Percentiles rank a stretch among this genome's conserved stretches.
phyloP scores from a whole-genome alignment of 139 green algal genomes.

The Picochlorum sp. region DNA sequence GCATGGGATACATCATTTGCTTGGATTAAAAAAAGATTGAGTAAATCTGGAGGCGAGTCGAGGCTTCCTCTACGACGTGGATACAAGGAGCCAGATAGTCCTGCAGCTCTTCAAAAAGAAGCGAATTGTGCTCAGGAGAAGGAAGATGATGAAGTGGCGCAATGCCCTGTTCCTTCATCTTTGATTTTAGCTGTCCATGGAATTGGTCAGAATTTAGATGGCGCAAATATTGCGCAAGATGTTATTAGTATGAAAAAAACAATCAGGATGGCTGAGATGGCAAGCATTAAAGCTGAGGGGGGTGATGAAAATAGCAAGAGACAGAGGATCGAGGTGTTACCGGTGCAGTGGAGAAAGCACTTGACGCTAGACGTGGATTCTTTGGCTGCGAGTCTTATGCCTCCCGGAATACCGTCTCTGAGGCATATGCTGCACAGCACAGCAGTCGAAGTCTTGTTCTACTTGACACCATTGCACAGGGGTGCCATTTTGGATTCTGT shows the following conservation, averaged over 20 bases:
- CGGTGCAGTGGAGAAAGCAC: conserved; percentile 60
- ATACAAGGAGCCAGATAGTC: conserved; percentile 17
- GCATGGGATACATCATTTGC: conserved; percentile 16
- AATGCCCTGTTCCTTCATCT: background rate
- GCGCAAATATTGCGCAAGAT: conserved; percentile 49
- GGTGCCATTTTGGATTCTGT: conserved; percentile 51
- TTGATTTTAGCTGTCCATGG: conserved; percentile 67
- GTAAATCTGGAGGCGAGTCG: background rate
- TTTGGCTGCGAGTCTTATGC: conserved; percentile 34
- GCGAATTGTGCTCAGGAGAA: conserved; percentile 24
- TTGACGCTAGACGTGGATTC: conserved; percentile 47
- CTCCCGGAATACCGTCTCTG: conserved; percentile 36
- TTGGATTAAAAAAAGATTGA: conserved; percentile 15
- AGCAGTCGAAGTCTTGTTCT: conserved; percentile 67
- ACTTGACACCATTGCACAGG: conserved; percentile 51
- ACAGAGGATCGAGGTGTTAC: conserved; percentile 40
- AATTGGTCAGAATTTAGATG: conserved; percentile 55
- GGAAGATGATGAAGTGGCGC: conserved; percentile 16
- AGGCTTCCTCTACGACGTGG: conserved; percentile 31
- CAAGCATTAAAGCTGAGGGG: background rate
- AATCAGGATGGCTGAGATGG: background rate
- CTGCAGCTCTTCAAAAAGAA: conserved; percentile 21
- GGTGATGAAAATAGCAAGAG: background rate
- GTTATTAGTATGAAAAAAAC: background rate
- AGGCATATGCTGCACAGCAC: conserved; percentile 45